Conservation (phyloP, 495 filamentous ascomycete genomes). For the Bryoglossum gracile region DNA sequence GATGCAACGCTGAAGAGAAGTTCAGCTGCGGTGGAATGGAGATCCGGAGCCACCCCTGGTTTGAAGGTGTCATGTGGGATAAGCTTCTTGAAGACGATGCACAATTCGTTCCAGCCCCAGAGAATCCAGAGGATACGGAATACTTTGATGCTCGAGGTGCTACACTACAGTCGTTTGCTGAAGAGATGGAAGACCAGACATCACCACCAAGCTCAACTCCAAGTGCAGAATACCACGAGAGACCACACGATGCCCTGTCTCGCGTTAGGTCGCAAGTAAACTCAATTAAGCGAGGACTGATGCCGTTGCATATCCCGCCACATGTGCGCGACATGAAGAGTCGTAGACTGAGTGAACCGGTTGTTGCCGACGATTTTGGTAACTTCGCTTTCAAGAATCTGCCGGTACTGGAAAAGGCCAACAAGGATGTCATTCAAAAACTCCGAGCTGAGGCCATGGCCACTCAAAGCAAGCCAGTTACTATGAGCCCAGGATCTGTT, state of each 20-base stretch:
- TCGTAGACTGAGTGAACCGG: conserved; percentile 83
- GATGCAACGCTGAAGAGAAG: conserved; percentile 74
- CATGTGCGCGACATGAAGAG: conserved; percentile 87
- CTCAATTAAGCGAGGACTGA: conserved; percentile 74
- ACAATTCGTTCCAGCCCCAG: conserved; percentile 85
- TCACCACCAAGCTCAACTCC: conserved; percentile 55
- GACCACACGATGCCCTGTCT: conserved; percentile 91
- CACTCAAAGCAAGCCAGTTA: conserved; percentile 43
- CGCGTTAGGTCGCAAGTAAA: conserved; percentile 75
- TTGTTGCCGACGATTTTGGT: conserved; percentile 86
- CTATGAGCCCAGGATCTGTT: conserved; percentile 33
- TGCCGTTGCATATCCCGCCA: conserved; percentile 92
- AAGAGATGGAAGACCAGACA: conserved; percentile 86
- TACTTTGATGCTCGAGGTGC: conserved; percentile 94
- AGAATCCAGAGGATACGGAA: conserved; percentile 95
- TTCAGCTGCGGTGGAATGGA: conserved; percentile 78
- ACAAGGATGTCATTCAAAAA: conserved; percentile 97
- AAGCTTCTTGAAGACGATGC: conserved; percentile 86
- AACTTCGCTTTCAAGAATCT: conserved; percentile 96
- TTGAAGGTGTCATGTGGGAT: conserved; percentile 80
- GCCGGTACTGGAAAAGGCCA: conserved; percentile 92
- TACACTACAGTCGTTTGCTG: conserved; percentile 78
- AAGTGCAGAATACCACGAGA: conserved; percentile 63
- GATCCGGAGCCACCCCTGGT: conserved; percentile 86
- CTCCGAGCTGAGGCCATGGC: conserved; percentile 81